Evolutionary conservation across 176 grass and related monocot genomes (phyloP).

Genomic region (Pontederia crassipes): DNA sequence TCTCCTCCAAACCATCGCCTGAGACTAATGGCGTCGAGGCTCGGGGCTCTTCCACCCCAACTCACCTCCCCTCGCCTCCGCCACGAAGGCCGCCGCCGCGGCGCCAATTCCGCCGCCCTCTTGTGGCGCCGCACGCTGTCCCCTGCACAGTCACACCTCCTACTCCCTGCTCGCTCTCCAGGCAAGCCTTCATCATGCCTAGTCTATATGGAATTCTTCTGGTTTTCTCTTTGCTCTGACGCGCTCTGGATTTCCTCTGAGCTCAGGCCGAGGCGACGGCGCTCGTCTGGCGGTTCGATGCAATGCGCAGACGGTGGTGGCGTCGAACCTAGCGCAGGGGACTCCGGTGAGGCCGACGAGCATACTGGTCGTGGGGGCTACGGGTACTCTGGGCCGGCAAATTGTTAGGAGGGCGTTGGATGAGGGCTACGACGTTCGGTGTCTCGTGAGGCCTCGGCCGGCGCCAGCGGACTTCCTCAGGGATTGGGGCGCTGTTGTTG

Average conservation of each 20-base stretch:
- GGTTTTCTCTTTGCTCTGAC: not conserved
- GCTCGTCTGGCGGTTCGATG: slow-evolving; percentile 41
- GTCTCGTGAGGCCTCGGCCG: slow-evolving; percentile 85
- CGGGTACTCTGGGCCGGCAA: slow-evolving; percentile 81
- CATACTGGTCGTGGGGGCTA: slow-evolving; percentile 77
- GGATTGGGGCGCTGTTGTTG: slow-evolving; percentile 86
- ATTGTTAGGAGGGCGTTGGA: slow-evolving; percentile 84
- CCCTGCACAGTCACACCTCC: slow-evolving; percentile 7
- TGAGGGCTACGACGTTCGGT: slow-evolving; percentile 96
- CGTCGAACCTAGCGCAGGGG: slow-evolving; percentile 70
- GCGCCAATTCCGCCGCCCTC: slow-evolving; percentile 8
- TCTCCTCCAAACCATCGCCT: not conserved
- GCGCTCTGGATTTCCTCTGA: not conserved
- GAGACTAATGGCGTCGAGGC: slow-evolving; percentile 42
- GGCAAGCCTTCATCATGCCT: not conserved
- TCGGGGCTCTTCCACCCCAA: slow-evolving; percentile 41
- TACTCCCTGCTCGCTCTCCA: not conserved
- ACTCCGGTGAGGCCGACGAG: slow-evolving; percentile 92
- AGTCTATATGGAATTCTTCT: not conserved
- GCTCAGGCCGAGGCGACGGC: slow-evolving; percentile 28
- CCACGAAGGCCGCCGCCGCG: not conserved
- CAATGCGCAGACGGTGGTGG: slow-evolving; percentile 54
- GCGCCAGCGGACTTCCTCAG: slow-evolving; percentile 92
- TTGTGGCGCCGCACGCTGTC: slow-evolving; percentile 22
- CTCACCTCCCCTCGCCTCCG: slow-evolving; percentile 24